Evolutionary conservation across 1,284 basidiomycete genomes (phyloP), one percentile per base, ranked within the genome.

Genomic region (Puccinia brachypodii): DNA sequence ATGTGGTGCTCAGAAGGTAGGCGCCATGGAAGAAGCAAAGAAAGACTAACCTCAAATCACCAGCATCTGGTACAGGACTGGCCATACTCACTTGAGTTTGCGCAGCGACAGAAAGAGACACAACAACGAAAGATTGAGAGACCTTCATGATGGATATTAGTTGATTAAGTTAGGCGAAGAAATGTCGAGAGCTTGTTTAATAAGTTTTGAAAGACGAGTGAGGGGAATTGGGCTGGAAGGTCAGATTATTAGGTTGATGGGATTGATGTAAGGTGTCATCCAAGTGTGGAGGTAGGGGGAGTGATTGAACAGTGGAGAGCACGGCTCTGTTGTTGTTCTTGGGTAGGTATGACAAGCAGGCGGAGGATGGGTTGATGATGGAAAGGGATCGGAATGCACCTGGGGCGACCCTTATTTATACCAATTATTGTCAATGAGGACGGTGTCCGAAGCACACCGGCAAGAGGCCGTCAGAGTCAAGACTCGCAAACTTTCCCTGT

Each of bases 111-210:
- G 78, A 81, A 11, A 81, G 50, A 25, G 78, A 81, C 6, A 71
- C 78, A 9, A 81, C 71, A 58, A 81, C 78, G 44, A 81, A 81
- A 28, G 78, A 81, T 74, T 81, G 78, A 25, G 78, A 74, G 40
- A 81, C 40, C 71, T 81, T 81, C 78, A 81, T 81, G 72, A 60
- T 74, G 53, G 9, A 19, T 40, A 28, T 2, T 3, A 19, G 28
- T 44, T 25, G 1, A 38, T 25, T 13, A 36, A 31, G 25, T 36
- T 13, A 7, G 13, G 4, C 58, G 13, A 25, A 25, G n/a, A 62
- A 62, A 16, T 28, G 8, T 62, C 28, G 14, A 14, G 33, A 11
- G 3, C 2, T 7, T 19, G 53, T 56, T 25, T 56, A 56, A 19
- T 25, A 3, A 56, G 50, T 22, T 22, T 22, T 53, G n/a, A 7